Evolutionary conservation across 2,329 filamentous ascomycete species (phyloP), one percentile per base, ranked within the genome.

Genomic region (Diaporthe ampelina): DNA sequence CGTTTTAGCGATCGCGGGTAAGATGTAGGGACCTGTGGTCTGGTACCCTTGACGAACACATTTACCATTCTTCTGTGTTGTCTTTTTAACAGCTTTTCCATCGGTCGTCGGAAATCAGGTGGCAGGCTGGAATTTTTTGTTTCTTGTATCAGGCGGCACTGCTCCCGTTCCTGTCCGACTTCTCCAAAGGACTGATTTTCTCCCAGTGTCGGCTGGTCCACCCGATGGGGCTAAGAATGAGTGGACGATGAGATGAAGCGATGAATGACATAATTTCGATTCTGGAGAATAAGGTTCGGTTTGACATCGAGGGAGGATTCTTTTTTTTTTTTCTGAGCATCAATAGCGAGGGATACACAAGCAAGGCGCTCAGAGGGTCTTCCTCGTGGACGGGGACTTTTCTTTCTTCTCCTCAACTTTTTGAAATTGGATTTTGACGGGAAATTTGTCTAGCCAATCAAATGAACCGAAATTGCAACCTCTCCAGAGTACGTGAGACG

Each of bases 131-230:
- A 32, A 1, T 19, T 19, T 54, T 40, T 32, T 6, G 32, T 37
- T 68, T 17, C 63, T 54, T 26, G 48, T 54, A 54, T 68, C 32
- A 54, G 63, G 63, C 40, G 48, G 48, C n/a, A 68, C 63, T 26
- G 63, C 63, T 54, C 54, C 48, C 45, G 32, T 19, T 29, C 15
- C n/a, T 54, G 63, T 68, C 63, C 32, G 48, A 68, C 63, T 11
- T 37, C 13, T 15, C 35, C 2, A 29, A 13, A 24, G 40, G 24
- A 17, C 13, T 65, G 21, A 43, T 65, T 65, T 32, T 15, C 10
- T 21, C 26, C 59, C 17, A 40, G 26, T 21, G 26, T 32, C 26
- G 40, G 40, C 19, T 32, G 21, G n/a, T 48, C 59, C 24, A 2
- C 19, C 26, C 26, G 17, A 26, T 9, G 45, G 24, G 40, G 26